Percentiles rank a stretch among this genome's conserved stretches.
Conservation (phyloP, 2,329 filamentous ascomycete genomes). For the Epichloe coenophiala region DNA sequence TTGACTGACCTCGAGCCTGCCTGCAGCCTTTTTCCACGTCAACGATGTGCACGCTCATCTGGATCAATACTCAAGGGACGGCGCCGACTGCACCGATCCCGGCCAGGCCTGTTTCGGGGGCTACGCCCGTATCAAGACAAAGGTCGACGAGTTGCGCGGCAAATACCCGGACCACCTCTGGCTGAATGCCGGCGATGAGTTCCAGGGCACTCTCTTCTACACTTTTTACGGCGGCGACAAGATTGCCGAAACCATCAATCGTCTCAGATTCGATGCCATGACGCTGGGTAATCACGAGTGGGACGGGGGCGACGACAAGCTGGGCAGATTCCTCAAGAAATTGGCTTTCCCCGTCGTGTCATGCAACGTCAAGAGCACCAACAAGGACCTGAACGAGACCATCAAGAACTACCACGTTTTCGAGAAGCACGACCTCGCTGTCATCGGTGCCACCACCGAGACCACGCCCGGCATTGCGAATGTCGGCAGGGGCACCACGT, state of each 20-base stretch:
- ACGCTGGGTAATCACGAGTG: constrained; percentile 56
- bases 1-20: background rate
- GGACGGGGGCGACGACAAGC: constrained; percentile 48
- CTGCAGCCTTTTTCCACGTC: constrained; percentile 49
- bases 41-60: constrained; percentile 57
- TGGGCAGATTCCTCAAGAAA: constrained; percentile 48
- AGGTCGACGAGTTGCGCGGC: constrained; percentile 42
- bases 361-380: constrained; percentile 48
- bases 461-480: constrained; percentile 36
- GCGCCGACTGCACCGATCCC: constrained; percentile 46
- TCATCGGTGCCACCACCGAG: constrained; percentile 43
- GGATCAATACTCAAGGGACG: constrained; percentile 47
- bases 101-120: constrained; percentile 48
- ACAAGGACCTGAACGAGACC: constrained; percentile 44
- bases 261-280: constrained; percentile 54
- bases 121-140: constrained; percentile 49
- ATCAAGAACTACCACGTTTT: constrained; percentile 55
- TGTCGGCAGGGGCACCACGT: constrained; percentile 43
- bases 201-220: constrained; percentile 56
- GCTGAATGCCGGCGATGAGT: constrained; percentile 56
- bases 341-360: constrained; percentile 51
- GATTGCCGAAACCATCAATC: constrained; percentile 52
- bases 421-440: constrained; percentile 43
- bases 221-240: constrained; percentile 54
- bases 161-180: constrained; percentile 47